A percentile compares a stretch with the other conserved stretches of the same genome.
Conservation (phyloP, 129 eudicot genomes). For the Scalesia atractyloides region DNA sequence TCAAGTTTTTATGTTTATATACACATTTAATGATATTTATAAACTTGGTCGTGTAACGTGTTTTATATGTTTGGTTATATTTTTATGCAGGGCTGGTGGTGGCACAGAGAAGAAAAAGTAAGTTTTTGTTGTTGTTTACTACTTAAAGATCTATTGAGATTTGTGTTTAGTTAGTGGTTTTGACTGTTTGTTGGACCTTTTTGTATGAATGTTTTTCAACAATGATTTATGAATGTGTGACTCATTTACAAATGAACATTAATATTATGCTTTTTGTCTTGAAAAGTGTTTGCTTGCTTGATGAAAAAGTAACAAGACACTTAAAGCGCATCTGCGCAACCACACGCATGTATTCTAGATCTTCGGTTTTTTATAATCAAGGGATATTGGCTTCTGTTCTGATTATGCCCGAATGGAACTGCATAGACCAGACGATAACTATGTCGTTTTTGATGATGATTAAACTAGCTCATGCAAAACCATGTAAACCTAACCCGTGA, state of each 20-base stretch:
- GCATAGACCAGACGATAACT: too few relatives aligned
- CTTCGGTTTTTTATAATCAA: too few relatives aligned
- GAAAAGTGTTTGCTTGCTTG: background rate
- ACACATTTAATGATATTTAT: background rate
- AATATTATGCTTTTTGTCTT: background rate
- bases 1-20: background rate
- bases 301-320: too few relatives aligned
- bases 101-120: constrained; percentile 24
- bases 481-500: too few relatives aligned
- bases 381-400: too few relatives aligned
- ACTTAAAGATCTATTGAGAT: background rate
- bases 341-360: too few relatives aligned
- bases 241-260: background rate
- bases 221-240: background rate
- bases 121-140: background rate
- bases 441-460: too few relatives aligned
- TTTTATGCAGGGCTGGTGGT: constrained; percentile 21
- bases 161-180: constrained; percentile 1
- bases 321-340: too few relatives aligned
- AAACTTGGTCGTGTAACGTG: background rate
- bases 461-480: too few relatives aligned
- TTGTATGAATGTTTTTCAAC: constrained; percentile 6
- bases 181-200: constrained; percentile 4
- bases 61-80: background rate
- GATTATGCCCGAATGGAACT: too few relatives aligned